These are phyloP conservation scores for Eucalyptus camaldulensis DNA, from an alignment of 345 rosid species.

Conservation along the genomic window DNA sequence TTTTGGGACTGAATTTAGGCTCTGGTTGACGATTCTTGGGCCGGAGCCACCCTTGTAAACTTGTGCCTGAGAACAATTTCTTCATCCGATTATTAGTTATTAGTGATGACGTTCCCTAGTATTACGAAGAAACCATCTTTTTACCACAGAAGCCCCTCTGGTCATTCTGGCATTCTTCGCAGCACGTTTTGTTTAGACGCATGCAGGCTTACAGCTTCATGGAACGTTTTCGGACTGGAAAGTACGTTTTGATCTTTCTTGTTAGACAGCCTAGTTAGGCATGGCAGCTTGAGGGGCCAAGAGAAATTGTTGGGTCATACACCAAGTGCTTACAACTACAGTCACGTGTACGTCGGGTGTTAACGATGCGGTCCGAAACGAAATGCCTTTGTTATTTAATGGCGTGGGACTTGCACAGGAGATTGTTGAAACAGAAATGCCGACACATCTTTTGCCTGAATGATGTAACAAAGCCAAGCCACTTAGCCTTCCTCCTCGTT, in stretches of 20 bases:
- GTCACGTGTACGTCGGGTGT: neutral
- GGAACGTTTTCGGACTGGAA: neutral
- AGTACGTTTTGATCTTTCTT: neutral
- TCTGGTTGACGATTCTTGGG: neutral
- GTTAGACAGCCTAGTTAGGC: neutral
- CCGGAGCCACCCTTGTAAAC: neutral
- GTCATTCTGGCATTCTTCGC: neutral
- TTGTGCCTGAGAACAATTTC: neutral
- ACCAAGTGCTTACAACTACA: neutral
- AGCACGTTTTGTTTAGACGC: neutral
- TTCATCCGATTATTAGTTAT: neutral
- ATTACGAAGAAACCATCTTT: neutral
- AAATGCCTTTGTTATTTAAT: neutral
- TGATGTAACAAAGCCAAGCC: neutral
- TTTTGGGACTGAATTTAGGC: neutral
- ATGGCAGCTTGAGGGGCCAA: neutral
- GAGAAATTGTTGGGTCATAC: neutral
- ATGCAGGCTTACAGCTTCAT: neutral
- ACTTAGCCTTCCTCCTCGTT: neutral
- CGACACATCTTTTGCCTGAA: neutral
- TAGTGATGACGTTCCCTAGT: neutral
- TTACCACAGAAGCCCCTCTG: neutral
- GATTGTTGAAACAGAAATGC: neutral
- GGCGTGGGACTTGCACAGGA: neutral
- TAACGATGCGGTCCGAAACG: neutral